Evolutionary conservation across 768 basidiomycete species (phyloP).

Genomic region (Dioszegia crocea): DNA sequence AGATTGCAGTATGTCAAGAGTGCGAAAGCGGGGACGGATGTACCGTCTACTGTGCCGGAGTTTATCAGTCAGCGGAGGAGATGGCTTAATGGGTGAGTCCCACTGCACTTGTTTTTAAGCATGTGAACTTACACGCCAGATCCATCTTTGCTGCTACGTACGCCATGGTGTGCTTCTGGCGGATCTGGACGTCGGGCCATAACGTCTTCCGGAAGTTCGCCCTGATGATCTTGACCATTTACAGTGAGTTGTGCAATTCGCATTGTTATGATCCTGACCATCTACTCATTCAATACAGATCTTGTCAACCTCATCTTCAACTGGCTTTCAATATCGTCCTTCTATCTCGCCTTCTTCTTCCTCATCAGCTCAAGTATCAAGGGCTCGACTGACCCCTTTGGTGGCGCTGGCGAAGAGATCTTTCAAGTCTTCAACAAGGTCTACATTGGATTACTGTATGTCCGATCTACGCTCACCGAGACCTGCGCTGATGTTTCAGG

Average conservation of each 20-base stretch:
- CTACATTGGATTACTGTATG: constrained; percentile 78
- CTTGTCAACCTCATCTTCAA: constrained; percentile 45
- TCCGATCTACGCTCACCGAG: constrained; percentile 51
- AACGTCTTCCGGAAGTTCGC: constrained; percentile 42
- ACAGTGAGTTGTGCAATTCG: constrained; percentile 30
- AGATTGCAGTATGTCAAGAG: constrained; percentile 45
- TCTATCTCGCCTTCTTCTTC: constrained; percentile 61
- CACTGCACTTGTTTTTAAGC: no score
- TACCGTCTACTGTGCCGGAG: constrained; percentile 35
- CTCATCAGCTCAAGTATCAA: constrained; percentile 75
- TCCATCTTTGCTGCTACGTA: constrained; percentile 44
- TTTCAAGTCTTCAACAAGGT: constrained; percentile 74
- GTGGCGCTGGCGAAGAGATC: constrained; percentile 65
- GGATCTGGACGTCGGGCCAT: constrained; percentile 47
- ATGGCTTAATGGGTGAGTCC: constrained; percentile 50
- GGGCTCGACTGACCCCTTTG: constrained; percentile 64
- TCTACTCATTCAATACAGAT: constrained; percentile 8
- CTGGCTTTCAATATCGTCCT: constrained; percentile 41
- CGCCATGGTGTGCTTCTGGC: constrained; percentile 41
- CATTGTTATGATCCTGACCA: background rate
- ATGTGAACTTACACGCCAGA: no score
- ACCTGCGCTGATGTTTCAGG: constrained; percentile 12
- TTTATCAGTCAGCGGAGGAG: constrained; percentile 49
- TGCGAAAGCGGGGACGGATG: constrained; percentile 48
- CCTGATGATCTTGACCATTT: constrained; percentile 37